phyloP scores from a whole-genome alignment of 306 rosid genomes.

The Sesbania bispinosa region DNA sequence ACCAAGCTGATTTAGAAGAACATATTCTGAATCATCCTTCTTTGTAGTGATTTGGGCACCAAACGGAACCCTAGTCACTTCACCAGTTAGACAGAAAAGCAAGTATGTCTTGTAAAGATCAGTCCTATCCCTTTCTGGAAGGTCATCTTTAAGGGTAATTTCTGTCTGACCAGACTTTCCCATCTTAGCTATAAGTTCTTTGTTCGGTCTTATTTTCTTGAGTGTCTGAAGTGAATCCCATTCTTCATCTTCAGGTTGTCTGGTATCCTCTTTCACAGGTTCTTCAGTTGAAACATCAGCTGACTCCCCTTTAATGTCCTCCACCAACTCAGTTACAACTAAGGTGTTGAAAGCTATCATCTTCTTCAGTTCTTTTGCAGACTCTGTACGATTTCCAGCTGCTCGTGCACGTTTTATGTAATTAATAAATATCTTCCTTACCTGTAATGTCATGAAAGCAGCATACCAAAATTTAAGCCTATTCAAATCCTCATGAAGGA shows the following conservation, averaged over 20 bases:
- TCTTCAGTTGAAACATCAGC: constrained; percentile 55
- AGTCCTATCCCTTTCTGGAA: constrained; percentile 76
- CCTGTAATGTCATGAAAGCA: constrained; percentile 47
- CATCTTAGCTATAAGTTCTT: constrained; percentile 65
- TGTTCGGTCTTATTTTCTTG: constrained; percentile 60
- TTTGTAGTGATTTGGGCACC: constrained; percentile 77
- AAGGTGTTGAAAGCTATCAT: constrained; percentile 88
- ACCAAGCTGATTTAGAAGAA: constrained; percentile 80
- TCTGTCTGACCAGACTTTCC: constrained; percentile 91
- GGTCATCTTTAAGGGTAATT: constrained; percentile 89
- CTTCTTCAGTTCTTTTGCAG: constrained; percentile 92
- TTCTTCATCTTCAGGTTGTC: constrained; percentile 51
- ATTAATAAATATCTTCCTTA: constrained; percentile 65
- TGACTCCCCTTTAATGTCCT: constrained; percentile 93
- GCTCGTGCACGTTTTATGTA: constrained; percentile 81
- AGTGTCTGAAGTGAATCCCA: constrained; percentile 82
- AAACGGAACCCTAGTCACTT: constrained; percentile 72
- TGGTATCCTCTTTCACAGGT: constrained; percentile 48
- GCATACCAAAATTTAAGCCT: neutral
- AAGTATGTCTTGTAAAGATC: constrained; percentile 91
- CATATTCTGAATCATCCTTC: constrained; percentile 86
- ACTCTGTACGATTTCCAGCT: constrained; percentile 68
- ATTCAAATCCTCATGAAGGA: neutral
- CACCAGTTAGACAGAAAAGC: constrained; percentile 82
- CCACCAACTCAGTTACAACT: constrained; percentile 84